Evolutionary conservation across 176 grass and related monocot species (phyloP).

Genomic region (Carex myosuroides): DNA sequence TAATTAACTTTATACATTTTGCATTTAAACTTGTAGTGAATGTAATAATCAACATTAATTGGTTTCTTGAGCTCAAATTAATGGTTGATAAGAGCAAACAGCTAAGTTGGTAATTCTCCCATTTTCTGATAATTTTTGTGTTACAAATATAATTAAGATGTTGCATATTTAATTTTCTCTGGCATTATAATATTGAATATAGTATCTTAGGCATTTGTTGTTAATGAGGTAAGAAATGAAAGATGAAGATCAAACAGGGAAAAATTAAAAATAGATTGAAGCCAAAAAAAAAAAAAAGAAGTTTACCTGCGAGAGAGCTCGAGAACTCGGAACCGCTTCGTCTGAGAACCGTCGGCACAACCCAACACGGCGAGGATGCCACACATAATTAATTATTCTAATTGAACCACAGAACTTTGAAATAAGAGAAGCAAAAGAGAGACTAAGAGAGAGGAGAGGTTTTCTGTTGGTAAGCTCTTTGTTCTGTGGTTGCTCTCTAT

Average conservation of each 20-base stretch:
- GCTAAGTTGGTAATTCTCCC: not conserved
- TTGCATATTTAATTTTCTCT: too few relatives aligned
- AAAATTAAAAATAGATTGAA: not conserved
- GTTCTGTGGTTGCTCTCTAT: not conserved
- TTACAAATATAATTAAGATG: not conserved
- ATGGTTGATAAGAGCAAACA: not conserved
- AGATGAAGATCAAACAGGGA: not conserved
- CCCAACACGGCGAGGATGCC: conserved; percentile 61
- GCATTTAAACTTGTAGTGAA: not conserved
- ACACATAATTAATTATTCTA: conserved; percentile 36
- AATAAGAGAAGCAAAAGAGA: not conserved
- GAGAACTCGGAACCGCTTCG: conserved; percentile 39
- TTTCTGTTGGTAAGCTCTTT: not conserved
- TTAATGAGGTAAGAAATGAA: not conserved
- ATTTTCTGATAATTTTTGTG: not conserved
- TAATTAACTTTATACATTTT: too few relatives aligned
- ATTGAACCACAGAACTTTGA: not conserved
- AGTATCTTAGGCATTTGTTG: not conserved
- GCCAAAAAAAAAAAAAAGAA: not conserved
- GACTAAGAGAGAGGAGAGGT: not conserved
- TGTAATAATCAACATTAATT: not conserved
- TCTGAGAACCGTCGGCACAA: conserved; percentile 32
- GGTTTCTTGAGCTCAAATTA: not conserved
- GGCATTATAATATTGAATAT: not conserved
- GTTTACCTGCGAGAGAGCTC: conserved; percentile 53